Evolutionary conservation across 2,329 filamentous ascomycete genomes (phyloP).

Genomic region (Paraphoma sp.): DNA sequence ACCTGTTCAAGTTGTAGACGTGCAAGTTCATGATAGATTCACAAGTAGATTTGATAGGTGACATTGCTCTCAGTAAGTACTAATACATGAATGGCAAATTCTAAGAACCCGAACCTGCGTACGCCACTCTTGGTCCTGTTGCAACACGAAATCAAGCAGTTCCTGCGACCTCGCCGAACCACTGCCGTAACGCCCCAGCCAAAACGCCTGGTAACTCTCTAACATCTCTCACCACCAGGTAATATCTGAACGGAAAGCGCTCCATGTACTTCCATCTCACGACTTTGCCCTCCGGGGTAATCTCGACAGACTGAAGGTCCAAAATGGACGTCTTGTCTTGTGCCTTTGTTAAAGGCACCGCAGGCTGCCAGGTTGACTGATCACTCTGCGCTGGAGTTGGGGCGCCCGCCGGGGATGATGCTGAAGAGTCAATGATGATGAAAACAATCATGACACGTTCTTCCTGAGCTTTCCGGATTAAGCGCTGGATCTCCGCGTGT

Average conservation of each 20-base stretch:
- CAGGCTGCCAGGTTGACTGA: conserved; percentile 9
- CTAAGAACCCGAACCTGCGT: too few relatives aligned
- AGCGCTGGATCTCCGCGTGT: conserved; percentile 80
- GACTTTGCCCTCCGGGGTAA: conserved; percentile 73
- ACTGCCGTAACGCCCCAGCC: conserved; percentile 87
- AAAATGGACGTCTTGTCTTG: conserved; percentile 73
- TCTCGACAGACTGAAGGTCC: conserved; percentile 86
- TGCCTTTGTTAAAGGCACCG: conserved; percentile 43
- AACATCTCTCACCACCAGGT: conserved; percentile 90
- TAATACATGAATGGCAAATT: too few relatives aligned
- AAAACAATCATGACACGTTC: conserved; percentile 98
- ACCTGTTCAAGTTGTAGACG: too few relatives aligned
- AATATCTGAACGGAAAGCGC: conserved; percentile 96
- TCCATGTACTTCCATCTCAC: conserved; percentile 92
- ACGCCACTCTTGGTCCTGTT: too few relatives aligned
- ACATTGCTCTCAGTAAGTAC: too few relatives aligned
- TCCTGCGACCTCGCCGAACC: conserved; percentile 80
- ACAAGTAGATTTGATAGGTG: too few relatives aligned
- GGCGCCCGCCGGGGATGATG: conserved; percentile 17
- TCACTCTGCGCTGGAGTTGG: conserved; percentile 7
- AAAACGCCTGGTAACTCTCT: conserved; percentile 88
- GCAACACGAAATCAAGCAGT: conserved; percentile 13
- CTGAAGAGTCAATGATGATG: conserved; percentile 81
- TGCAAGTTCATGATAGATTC: too few relatives aligned
- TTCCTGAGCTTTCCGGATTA: conserved; percentile 87